Evolutionary conservation across 2,329 filamentous ascomycete genomes (phyloP), one percentile per base, ranked within the genome.

Genomic region (Aspergillus cejpii): DNA sequence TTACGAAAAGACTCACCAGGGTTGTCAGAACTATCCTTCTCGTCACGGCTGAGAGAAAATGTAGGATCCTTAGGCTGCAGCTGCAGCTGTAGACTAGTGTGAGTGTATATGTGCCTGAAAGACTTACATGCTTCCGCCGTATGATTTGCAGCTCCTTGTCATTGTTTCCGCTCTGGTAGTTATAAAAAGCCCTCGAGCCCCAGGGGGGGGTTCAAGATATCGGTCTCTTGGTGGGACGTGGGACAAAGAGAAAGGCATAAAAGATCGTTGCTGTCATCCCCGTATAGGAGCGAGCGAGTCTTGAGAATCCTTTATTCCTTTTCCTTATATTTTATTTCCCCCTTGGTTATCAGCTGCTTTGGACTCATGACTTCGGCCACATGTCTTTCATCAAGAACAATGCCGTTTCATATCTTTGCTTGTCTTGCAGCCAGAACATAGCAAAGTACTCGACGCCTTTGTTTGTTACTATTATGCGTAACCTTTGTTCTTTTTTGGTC

Each of bases 291-390:
- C n/a, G n/a, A 34, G 14, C 17, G 11, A 34, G 17, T 17, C 31
- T 15, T 4, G 15, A 34, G 17, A 17, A 17, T 19, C 17, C 15
- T 34, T 34, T 34, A 15, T 34, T 34, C 7, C 14, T 34, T 19
- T 15, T 10, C 31, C 15, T 34, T 12, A 34, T 17, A 17, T 34
- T 19, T 34, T 17, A n/a, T 28, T 43, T 40, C 15, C 23, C 20
- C 10, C 29, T 36, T 46, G 41, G 51, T 36, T 47, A 59, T 62
- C 58, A 60, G 51, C 54, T 57, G 57, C 48, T 46, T 49, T 50
- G 41, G 47, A 47, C 54, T 45, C 50, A 59, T 61, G 57, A 60
- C 58, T 41, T 41, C 45, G 28, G 45, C 46, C 55, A 58, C 51
- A 52, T 55, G 53, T 45, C 46, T 37, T 39, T 52, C 29, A 45